Evolutionary conservation across 805 yeast genomes (phyloP).

Genomic region (Naumovozyma castellii): DNA sequence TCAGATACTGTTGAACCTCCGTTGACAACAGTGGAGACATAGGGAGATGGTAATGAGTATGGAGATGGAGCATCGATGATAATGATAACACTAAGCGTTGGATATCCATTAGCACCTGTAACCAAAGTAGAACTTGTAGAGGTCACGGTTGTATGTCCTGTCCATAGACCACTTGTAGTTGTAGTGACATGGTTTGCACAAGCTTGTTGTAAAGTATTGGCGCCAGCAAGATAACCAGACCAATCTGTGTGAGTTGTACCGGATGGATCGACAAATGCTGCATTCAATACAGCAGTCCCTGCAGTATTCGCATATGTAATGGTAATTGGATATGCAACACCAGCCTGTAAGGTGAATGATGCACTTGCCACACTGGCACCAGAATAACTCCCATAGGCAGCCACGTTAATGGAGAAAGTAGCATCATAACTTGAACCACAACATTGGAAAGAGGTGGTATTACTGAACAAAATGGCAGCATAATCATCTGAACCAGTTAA

Average conservation of each 20-base stretch:
- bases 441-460: neutral
- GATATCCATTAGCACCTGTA: no score
- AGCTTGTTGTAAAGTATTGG: neutral
- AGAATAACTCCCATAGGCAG: neutral
- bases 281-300: conserved; percentile 1
- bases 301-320: conserved; percentile 10
- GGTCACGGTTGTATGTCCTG: neutral
- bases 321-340: conserved; percentile 13
- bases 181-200: neutral
- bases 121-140: no score
- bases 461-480: conserved; percentile 3
- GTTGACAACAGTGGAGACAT: neutral
- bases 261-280: conserved; percentile 2
- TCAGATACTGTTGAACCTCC: neutral
- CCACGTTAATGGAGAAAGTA: neutral
- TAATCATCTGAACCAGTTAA: conserved; percentile 27
- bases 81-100: no score
- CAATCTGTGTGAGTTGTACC: conserved; percentile 1
- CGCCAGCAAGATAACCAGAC: neutral
- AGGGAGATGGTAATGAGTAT: neutral
- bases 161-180: neutral
- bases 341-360: neutral
- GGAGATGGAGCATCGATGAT: no score
- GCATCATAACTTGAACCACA: no score
- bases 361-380: neutral